Percentiles rank a stretch among this genome's conserved stretches.
phyloP scores from a whole-genome alignment of 2,329 filamentous ascomycete species.

The Ceratocystis harringtonii region DNA sequence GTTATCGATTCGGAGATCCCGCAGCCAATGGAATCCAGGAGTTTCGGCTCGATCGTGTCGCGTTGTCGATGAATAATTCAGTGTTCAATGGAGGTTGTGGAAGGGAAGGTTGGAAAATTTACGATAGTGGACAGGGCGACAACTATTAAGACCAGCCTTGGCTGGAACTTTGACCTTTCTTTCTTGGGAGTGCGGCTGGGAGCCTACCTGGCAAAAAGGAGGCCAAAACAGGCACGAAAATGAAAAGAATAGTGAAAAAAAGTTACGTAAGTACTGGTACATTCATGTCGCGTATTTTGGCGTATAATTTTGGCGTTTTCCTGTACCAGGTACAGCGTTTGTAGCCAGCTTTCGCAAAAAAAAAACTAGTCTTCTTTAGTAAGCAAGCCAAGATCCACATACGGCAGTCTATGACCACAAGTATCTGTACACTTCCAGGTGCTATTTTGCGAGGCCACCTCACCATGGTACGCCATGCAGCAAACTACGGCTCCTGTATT shows the following conservation, averaged over 20 bases:
- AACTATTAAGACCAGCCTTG: slow-evolving; percentile 15
- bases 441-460: neutral
- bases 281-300: neutral
- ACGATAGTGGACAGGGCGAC: slow-evolving; percentile 16
- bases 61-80: slow-evolving; percentile 10
- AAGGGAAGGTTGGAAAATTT: slow-evolving; percentile 19
- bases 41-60: slow-evolving; percentile 15
- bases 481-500: neutral
- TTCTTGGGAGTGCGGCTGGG: slow-evolving; percentile 13
- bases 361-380: neutral
- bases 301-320: slow-evolving; percentile 4
- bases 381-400: neutral
- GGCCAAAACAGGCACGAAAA: slow-evolving; percentile 3
- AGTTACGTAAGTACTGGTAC: slow-evolving; percentile 9
- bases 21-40: slow-evolving; percentile 13
- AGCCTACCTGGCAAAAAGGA: slow-evolving; percentile 16
- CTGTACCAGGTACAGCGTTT: slow-evolving; percentile 8
- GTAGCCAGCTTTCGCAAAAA: neutral
- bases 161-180: slow-evolving; percentile 15
- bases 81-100: slow-evolving; percentile 12
- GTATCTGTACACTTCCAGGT: neutral
- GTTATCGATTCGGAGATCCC: slow-evolving; percentile 16
- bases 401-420: neutral
- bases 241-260: neutral
- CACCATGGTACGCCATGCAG: neutral